Evolutionary conservation across 495 filamentous ascomycete genomes (phyloP), one percentile per base, ranked within the genome.

Genomic region (Aspergillus taichungensis): DNA sequence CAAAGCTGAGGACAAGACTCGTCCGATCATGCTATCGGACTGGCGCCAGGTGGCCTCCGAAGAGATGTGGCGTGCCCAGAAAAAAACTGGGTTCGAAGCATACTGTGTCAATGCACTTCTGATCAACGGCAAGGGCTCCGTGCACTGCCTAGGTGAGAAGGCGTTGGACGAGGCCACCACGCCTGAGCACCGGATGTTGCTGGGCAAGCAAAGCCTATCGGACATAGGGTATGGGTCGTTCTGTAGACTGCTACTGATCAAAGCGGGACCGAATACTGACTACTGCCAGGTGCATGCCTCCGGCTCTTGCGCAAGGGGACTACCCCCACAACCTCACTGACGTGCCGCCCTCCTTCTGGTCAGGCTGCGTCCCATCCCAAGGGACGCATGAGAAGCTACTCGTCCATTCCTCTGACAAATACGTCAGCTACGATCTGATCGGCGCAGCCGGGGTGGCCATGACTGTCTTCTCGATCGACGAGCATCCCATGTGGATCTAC

Each of bases 61-160:
- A 13, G 61, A 78, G 41, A 52, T 71, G 12, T 70, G 61, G 63
- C 33, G 49, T 9, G 60, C 52, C 1, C 61, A 74, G 47, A 42
- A 61, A 8, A 58, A 54, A 10, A 66, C 69, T 13, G 60, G 67
- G 2, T 48, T 71, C 13, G 71, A 76, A 48, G 39, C 34, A 10
- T 35, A 43, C 30, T 61, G 40, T 50, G 65, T 63, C 27, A 76
- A 79, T 53, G 68, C 69, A 30, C 55, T 80, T 6, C 60, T 82
- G 9, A 59, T 82, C 35, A 80, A 82, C 47, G 76, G 78, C 10
- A 72, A 76, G 53, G 78, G 77, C 6, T 65, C 62, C 2, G 64
- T 76, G 6, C 55, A 63, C 13, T 80, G 77, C 43, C 59, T 66
- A 28, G 43, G 64, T 0, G 55, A 56, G 31, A 53, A 61, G 5